phyloP scores from a whole-genome alignment of 257 asterid genomes.

The Fraxinus excelsior region DNA sequence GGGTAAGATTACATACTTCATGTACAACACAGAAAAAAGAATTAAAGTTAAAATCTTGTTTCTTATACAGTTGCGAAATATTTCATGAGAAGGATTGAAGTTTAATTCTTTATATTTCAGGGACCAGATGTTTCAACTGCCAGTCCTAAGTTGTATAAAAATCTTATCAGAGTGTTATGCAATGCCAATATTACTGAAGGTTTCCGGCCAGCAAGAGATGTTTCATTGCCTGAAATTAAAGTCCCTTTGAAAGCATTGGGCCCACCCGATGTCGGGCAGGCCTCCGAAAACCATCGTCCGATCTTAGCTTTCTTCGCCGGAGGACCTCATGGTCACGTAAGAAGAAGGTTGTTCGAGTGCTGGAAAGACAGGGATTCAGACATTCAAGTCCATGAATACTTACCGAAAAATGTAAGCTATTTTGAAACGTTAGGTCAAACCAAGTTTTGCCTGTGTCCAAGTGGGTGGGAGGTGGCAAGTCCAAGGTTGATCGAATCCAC shows the following conservation, averaged over 20 bases:
- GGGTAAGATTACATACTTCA: conserved; percentile 36
- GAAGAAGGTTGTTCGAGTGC: conserved; percentile 34
- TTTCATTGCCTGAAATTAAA: conserved; percentile 56
- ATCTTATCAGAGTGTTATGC: conserved; percentile 59
- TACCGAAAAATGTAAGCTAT: conserved; percentile 40
- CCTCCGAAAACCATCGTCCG: conserved; percentile 11
- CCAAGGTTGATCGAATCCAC: conserved; percentile 59
- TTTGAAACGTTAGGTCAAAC: conserved; percentile 41
- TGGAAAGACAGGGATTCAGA: conserved; percentile 49
- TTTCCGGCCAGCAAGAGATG: conserved; percentile 52
- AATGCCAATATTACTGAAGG: conserved; percentile 68
- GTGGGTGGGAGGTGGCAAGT: conserved; percentile 77
- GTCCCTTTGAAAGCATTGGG: background rate
- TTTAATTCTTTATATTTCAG: conserved; percentile 26
- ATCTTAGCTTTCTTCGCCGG: conserved; percentile 66
- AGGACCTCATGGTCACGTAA: conserved; percentile 58
- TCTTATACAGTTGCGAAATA: background rate
- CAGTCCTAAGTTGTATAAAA: conserved; percentile 34
- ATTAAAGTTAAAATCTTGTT: background rate
- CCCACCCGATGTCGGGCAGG: background rate
- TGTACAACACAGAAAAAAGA: no score
- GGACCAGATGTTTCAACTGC: conserved; percentile 45
- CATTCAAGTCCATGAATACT: conserved; percentile 50
- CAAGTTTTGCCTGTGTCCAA: conserved; percentile 58
- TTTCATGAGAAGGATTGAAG: background rate